These are phyloP conservation scores for Heliamphora exappendiculata DNA, from an alignment of 148 eudicot genomes.

Conservation along the genomic window DNA sequence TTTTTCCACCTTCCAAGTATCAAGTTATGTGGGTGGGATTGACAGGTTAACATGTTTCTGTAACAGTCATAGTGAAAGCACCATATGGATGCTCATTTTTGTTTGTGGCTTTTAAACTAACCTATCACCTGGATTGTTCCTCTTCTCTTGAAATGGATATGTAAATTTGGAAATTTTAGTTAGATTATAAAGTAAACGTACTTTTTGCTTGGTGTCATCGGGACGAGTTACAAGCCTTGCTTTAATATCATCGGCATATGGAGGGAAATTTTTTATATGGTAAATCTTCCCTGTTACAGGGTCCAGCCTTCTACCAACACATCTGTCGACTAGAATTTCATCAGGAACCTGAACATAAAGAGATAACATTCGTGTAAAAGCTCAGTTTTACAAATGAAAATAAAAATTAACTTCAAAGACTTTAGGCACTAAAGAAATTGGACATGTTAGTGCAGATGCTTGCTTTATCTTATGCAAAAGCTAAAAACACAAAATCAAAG, in stretches of 20 bases:
- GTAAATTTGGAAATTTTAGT: not conserved
- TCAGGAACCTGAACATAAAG: conserved; percentile 78
- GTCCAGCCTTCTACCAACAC: conserved; percentile 93
- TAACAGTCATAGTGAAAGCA: not conserved
- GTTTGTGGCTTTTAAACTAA: not conserved
- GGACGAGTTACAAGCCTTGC: conserved; percentile 79
- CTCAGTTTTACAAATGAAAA: conserved; percentile 1
- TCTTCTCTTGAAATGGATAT: not conserved
- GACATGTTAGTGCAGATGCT: too few species aligned
- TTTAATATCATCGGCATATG: conserved; percentile 75
- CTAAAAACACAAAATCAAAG: too few species aligned
- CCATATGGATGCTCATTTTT: not conserved
- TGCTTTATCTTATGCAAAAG: too few species aligned
- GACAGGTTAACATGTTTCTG: not conserved
- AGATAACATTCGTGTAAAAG: conserved; percentile 19
- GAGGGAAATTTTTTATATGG: conserved; percentile 68
- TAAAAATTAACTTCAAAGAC: not conserved
- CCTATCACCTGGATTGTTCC: not conserved
- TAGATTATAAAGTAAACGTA: conserved; percentile 13
- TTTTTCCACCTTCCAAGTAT: not conserved
- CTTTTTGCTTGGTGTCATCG: conserved; percentile 92
- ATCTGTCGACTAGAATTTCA: conserved; percentile 79
- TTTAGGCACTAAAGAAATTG: not conserved
- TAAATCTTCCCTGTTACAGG: conserved; percentile 88
- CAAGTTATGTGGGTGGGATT: not conserved